Conservation (phyloP, 805 yeast species). For the Pichia insulana region DNA sequence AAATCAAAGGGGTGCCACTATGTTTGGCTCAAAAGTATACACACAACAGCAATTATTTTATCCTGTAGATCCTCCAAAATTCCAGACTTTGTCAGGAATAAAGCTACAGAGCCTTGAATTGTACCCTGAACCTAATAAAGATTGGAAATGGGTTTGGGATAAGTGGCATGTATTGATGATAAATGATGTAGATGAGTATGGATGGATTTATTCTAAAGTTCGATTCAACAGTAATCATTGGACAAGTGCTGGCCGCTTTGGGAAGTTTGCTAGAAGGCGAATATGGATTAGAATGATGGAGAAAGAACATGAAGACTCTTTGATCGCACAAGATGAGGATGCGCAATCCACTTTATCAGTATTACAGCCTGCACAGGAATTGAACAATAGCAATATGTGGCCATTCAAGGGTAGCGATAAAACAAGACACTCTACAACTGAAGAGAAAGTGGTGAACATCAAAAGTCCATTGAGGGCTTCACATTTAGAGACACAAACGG, state of each 20-base stretch:
- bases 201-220: slow-evolving; percentile 43
- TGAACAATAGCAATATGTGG: too few relatives aligned
- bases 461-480: too few relatives aligned
- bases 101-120: slow-evolving; percentile 24
- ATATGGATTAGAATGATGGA: slow-evolving; percentile 37
- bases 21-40: slow-evolving; percentile 45
- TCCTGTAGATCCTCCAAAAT: slow-evolving; percentile 42
- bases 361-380: too few relatives aligned
- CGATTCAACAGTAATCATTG: slow-evolving; percentile 35
- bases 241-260: slow-evolving; percentile 43
- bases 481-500: too few relatives aligned
- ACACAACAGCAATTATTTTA: slow-evolving; percentile 39
- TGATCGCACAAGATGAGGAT: neutral
- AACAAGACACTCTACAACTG: too few relatives aligned
- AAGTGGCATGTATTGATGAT: slow-evolving; percentile 46
- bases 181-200: slow-evolving; percentile 49
- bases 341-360: too few relatives aligned
- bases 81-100: slow-evolving; percentile 36
- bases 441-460: too few relatives aligned
- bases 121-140: slow-evolving; percentile 40
- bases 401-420: too few relatives aligned
- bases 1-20: slow-evolving; percentile 45
- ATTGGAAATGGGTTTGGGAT: slow-evolving; percentile 51
- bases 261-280: slow-evolving; percentile 42
- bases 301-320: neutral